Evolutionary conservation across 345 rosid species (phyloP).

Genomic region (Eutrema heterophyllum): DNA sequence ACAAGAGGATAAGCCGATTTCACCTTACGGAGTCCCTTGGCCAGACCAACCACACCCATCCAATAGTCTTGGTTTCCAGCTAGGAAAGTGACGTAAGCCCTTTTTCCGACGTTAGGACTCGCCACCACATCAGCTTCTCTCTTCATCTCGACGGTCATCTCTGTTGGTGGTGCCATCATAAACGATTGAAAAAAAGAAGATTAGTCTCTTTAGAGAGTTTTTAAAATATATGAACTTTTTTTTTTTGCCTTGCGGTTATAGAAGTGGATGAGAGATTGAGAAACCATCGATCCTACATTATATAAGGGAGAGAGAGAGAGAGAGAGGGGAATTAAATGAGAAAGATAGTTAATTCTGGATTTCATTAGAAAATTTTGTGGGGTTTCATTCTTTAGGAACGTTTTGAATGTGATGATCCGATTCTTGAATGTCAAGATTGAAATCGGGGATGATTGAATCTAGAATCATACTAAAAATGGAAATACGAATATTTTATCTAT

Average conservation of each 20-base stretch:
- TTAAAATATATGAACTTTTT: not conserved
- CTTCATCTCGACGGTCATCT: not conserved
- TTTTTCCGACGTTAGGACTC: not conserved
- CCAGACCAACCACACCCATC: conserved; percentile 66
- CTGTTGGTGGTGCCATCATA: not conserved
- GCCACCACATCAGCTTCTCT: not conserved
- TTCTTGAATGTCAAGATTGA: no score
- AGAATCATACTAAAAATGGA: no score
- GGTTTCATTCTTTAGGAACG: no score
- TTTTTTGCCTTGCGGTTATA: not conserved
- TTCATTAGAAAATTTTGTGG: not conserved
- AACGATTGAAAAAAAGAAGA: not conserved
- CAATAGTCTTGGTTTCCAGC: conserved; percentile 61
- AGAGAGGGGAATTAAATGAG: no score
- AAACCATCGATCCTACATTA: not conserved
- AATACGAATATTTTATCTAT: no score
- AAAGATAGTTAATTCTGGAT: not conserved
- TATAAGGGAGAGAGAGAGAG: not conserved
- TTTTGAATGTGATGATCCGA: no score
- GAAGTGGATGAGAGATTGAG: not conserved
- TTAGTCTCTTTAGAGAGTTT: not conserved
- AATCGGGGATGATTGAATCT: no score
- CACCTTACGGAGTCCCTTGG: conserved; percentile 55
- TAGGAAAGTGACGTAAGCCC: conserved; percentile 51
- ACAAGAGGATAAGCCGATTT: conserved; percentile 49